Conservation (phyloP, 2,329 filamentous ascomycete species). For the Hymenoscyphus scutula region DNA sequence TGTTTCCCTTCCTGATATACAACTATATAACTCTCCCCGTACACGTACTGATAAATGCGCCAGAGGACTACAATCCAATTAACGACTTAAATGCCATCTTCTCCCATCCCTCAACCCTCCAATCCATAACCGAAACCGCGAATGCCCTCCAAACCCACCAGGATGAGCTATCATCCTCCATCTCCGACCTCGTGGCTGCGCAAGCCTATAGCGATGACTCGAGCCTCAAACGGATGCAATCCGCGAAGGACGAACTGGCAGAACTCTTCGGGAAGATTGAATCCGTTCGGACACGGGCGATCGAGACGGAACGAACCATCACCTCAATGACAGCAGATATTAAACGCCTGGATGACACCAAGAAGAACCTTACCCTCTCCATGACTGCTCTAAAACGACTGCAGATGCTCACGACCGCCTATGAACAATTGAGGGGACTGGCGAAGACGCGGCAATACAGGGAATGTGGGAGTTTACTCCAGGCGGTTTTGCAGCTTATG, state of each 20-base stretch:
- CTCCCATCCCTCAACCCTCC: constrained; percentile 80
- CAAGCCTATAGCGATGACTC: constrained; percentile 85
- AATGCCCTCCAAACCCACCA: constrained; percentile 70
- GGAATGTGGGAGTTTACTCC: constrained; percentile 88
- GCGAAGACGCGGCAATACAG: constrained; percentile 86
- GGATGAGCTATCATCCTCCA: constrained; percentile 77
- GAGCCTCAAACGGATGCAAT: constrained; percentile 86
- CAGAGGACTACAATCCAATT: constrained; percentile 87
- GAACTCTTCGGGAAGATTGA: constrained; percentile 94
- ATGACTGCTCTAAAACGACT: constrained; percentile 97
- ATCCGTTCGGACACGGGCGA: constrained; percentile 80
- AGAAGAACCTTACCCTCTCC: constrained; percentile 91
- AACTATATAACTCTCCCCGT: constrained; percentile 17
- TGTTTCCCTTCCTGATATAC: neutral
- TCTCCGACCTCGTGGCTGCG: constrained; percentile 66
- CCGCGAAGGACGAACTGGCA: constrained; percentile 83
- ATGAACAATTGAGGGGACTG: constrained; percentile 85
- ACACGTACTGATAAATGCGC: constrained; percentile 12
- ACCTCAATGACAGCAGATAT: constrained; percentile 99
- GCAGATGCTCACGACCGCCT: constrained; percentile 99
- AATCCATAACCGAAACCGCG: constrained; percentile 73
- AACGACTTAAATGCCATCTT: constrained; percentile 93
- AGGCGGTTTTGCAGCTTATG: constrained; percentile 96
- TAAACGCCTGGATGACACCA: constrained; percentile 93
- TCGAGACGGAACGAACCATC: constrained; percentile 92